phyloP scores from a whole-genome alignment of 2,329 filamentous ascomycete species.

The Fusarium austroafricanum region DNA sequence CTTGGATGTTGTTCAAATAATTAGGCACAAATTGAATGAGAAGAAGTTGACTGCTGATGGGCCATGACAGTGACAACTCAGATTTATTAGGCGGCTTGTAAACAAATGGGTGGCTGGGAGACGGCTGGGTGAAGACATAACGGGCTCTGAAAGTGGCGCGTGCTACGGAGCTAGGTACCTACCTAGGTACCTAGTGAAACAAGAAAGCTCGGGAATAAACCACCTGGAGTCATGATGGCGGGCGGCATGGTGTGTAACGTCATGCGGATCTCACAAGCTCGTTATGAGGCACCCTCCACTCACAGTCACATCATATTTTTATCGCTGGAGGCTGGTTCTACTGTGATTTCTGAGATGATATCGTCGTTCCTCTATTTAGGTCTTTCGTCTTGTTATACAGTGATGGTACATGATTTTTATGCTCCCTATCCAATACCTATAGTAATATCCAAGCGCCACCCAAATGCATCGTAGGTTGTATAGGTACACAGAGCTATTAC shows the following conservation, averaged over 20 bases:
- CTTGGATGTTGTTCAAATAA: neutral
- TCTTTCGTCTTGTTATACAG: constrained; percentile 25
- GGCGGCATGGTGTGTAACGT: constrained; percentile 13
- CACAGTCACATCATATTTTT: neutral
- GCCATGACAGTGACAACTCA: constrained; percentile 40
- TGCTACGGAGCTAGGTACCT: too few relatives aligned
- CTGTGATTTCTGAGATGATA: neutral
- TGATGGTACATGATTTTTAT: constrained; percentile 24
- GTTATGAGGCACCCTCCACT: constrained; percentile 10
- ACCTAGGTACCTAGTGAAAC: too few relatives aligned
- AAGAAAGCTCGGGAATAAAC: neutral
- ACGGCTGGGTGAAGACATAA: constrained; percentile 18
- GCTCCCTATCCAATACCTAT: neutral
- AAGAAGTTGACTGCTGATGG: constrained; percentile 22
- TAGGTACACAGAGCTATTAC: constrained; percentile 34
- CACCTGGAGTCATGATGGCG: constrained; percentile 31
- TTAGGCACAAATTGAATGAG: constrained; percentile 2
- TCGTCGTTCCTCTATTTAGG: neutral
- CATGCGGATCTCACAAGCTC: constrained; percentile 29
- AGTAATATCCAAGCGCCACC: constrained; percentile 27
- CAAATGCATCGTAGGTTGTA: constrained; percentile 32
- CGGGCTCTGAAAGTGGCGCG: too few relatives aligned
- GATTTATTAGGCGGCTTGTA: constrained; percentile 25
- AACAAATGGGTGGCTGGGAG: constrained; percentile 47
- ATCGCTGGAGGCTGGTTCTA: too few relatives aligned